These are phyloP conservation scores for Camelina laxa DNA, from an alignment of 345 rosid genomes.

Conservation along the genomic window DNA sequence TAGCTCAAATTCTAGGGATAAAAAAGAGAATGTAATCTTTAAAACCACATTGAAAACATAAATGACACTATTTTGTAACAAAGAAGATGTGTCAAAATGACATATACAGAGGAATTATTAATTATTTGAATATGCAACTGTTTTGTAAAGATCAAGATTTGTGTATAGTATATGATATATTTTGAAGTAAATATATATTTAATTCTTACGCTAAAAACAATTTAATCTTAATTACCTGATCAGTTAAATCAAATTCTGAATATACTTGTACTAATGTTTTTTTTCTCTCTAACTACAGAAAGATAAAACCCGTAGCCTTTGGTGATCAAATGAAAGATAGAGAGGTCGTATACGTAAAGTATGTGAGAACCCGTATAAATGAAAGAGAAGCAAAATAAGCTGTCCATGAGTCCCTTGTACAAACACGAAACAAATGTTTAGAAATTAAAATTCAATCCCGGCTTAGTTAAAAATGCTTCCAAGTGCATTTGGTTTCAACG, in stretches of 20 bases:
- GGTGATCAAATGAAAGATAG: neutral
- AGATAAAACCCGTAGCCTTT: neutral
- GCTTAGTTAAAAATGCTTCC: neutral
- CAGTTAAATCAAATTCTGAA: neutral
- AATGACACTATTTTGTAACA: too few species aligned
- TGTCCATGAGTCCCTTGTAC: neutral
- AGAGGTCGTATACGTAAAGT: constrained; percentile 23
- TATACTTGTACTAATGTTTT: neutral
- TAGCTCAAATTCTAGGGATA: too few species aligned
- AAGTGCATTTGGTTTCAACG: neutral
- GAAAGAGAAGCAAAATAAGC: neutral
- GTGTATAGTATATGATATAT: too few species aligned
- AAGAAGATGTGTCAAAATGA: too few species aligned
- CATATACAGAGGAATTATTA: too few species aligned
- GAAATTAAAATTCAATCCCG: neutral
- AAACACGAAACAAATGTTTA: neutral
- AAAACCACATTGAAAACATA: too few species aligned
- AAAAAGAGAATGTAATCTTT: too few species aligned
- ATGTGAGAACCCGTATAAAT: constrained; percentile 1
- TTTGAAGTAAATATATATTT: neutral
- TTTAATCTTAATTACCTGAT: neutral
- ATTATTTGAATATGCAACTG: neutral
- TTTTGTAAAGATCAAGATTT: neutral
- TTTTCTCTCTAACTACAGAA: neutral
- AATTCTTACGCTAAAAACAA: neutral